Conservation (phyloP, 306 rosid species). For the Ceratonia siliqua region DNA sequence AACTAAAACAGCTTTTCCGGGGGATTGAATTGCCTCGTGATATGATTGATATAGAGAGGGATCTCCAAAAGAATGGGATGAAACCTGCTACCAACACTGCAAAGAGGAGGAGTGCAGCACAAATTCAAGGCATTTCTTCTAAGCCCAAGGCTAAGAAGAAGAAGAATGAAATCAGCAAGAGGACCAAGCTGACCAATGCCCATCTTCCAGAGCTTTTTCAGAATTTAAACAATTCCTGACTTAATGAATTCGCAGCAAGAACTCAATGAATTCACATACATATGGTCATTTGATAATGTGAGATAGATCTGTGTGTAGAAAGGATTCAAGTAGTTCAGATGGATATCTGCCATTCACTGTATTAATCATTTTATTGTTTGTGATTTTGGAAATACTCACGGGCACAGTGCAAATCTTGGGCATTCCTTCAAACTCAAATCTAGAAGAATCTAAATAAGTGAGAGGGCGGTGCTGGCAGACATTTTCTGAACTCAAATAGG, state of each 20-base stretch:
- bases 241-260: not conserved
- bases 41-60: slow-evolving; percentile 89
- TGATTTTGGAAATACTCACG: slow-evolving; percentile 28
- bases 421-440: slow-evolving; percentile 45
- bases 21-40: slow-evolving; percentile 87
- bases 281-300: slow-evolving; percentile 10
- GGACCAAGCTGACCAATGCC: slow-evolving; percentile 94
- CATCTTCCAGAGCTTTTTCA: slow-evolving; percentile 95
- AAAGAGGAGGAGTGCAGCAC: slow-evolving; percentile 83
- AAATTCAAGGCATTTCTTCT: slow-evolving; percentile 70
- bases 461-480: slow-evolving; percentile 58
- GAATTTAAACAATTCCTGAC: slow-evolving; percentile 44
- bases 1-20: slow-evolving; percentile 76
- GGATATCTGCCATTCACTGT: slow-evolving; percentile 26
- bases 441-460: slow-evolving; percentile 48
- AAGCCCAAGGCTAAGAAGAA: slow-evolving; percentile 88
- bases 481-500: slow-evolving; percentile 43
- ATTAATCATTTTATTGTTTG: not conserved
- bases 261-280: not conserved
- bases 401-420: slow-evolving; percentile 50
- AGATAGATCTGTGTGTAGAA: slow-evolving; percentile 30
- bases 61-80: slow-evolving; percentile 92
- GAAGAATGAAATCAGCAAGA: slow-evolving; percentile 87
- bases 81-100: slow-evolving; percentile 98
- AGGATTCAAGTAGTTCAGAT: slow-evolving; percentile 5